Conservation (phyloP, 192 early-diverging fungal genomes). For the Backusella tarrabulga region DNA sequence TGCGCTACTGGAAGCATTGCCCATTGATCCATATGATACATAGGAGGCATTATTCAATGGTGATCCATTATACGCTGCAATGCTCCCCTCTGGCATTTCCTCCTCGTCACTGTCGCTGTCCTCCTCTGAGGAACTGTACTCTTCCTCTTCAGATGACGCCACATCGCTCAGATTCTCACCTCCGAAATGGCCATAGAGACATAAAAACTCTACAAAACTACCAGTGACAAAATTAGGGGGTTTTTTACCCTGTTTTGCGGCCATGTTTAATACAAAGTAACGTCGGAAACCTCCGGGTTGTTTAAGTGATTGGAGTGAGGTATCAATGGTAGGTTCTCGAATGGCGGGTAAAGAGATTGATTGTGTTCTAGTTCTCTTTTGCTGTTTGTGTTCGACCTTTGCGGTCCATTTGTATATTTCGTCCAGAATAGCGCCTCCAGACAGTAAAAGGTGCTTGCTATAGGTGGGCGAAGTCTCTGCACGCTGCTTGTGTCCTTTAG, state of each 20-base stretch:
- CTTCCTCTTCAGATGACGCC: slow-evolving; percentile 36
- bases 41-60: slow-evolving; percentile 1
- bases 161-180: slow-evolving; percentile 87
- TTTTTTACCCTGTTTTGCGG: slow-evolving; percentile 64
- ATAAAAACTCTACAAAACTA: slow-evolving; percentile 94
- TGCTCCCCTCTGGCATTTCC: slow-evolving; percentile 8
- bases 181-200: slow-evolving; percentile 91
- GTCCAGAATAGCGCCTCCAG: slow-evolving; percentile 77
- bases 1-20: background rate
- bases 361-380: slow-evolving; percentile 28
- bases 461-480: slow-evolving; percentile 23
- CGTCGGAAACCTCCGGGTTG: slow-evolving; percentile 90
- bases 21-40: background rate
- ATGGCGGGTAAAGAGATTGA: slow-evolving; percentile 32
- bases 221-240: slow-evolving; percentile 78
- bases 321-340: background rate
- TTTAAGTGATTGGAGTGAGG: slow-evolving; percentile 38
- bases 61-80: slow-evolving; percentile 3
- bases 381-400: slow-evolving; percentile 51
- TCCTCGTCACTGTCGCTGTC: background rate
- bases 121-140: background rate
- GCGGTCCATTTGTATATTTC: slow-evolving; percentile 91
- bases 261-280: slow-evolving; percentile 76
- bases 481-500: slow-evolving; percentile 32
- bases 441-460: slow-evolving; percentile 46